Evolutionary conservation across 2,329 filamentous ascomycete species (phyloP).

Genomic region (Ophiosphaerella korrae): DNA sequence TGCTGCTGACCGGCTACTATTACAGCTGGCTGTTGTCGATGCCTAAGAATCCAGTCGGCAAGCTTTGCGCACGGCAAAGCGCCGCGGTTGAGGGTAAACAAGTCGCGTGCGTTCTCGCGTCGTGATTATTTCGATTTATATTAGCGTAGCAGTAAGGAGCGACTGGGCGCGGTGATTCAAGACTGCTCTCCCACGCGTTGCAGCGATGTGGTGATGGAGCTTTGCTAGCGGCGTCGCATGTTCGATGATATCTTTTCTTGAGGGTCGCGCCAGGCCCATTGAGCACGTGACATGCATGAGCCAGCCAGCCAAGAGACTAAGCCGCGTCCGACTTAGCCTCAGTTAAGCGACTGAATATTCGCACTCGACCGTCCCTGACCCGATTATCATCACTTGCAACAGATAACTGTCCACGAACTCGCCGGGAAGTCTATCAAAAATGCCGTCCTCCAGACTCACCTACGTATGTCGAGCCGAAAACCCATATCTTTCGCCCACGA

Average conservation of each 20-base stretch:
- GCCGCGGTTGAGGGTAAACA: constrained; percentile 22
- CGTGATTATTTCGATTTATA: constrained; percentile 12
- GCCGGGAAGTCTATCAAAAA: constrained; percentile 51
- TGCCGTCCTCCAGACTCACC: constrained; percentile 61
- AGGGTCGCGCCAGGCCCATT: constrained; percentile 11
- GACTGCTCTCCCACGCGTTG: constrained; percentile 34
- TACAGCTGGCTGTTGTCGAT: not conserved
- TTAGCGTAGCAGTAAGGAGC: constrained; percentile 12
- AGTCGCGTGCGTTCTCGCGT: constrained; percentile 36
- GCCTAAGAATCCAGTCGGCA: constrained; percentile 18
- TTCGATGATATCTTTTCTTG: constrained; percentile 31
- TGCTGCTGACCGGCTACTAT: not conserved
- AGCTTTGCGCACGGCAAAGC: constrained; percentile 33
- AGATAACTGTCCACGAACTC: constrained; percentile 41
- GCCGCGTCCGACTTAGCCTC: no score
- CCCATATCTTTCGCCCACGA: not conserved
- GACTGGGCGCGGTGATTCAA: constrained; percentile 24
- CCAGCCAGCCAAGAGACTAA: no score
- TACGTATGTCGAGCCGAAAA: constrained; percentile 55
- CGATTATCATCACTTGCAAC: constrained; percentile 25
- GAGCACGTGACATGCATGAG: constrained; percentile 8
- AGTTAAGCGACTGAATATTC: no score
- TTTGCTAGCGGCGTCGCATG: constrained; percentile 26
- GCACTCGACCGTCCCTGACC: no score
- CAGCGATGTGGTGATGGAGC: constrained; percentile 33